Percentiles rank a stretch among this genome's conserved stretches.
Conservation (phyloP, 2,329 filamentous ascomycete species). For the Aspergillus fischeri region DNA sequence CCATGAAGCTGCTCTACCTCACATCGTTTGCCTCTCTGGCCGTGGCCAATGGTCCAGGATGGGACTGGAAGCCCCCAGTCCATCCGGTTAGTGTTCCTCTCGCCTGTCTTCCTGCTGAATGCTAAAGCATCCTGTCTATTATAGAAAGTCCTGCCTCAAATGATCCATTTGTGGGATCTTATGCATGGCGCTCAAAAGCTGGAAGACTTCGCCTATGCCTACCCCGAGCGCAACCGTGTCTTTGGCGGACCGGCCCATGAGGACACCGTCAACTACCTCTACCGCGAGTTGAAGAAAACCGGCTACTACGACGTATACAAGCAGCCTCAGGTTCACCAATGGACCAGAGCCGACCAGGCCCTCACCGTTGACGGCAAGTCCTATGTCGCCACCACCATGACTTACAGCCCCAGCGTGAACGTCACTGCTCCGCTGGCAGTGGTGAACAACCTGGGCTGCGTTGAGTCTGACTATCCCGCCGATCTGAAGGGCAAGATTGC, state of each 20-base stretch:
- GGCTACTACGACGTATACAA: slow-evolving; percentile 37
- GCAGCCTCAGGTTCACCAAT: slow-evolving; percentile 60
- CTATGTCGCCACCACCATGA: slow-evolving; percentile 54
- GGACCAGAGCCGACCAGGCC: slow-evolving; percentile 57
- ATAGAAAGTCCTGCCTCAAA: slow-evolving; percentile 15
- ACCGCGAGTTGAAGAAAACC: slow-evolving; percentile 46
- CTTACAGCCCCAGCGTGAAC: slow-evolving; percentile 54
- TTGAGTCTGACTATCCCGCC: slow-evolving; percentile 58
- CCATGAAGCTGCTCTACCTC: slow-evolving; percentile 9
- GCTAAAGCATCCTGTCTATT: background rate
- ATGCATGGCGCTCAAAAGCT: slow-evolving; percentile 58
- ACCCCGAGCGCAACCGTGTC: slow-evolving; percentile 27
- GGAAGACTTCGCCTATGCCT: slow-evolving; percentile 25
- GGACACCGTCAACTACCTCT: slow-evolving; percentile 63
- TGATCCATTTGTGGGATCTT: slow-evolving; percentile 54
- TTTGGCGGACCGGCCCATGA: slow-evolving; percentile 50
- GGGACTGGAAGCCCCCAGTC: slow-evolving; percentile 3
- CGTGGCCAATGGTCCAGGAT: slow-evolving; percentile 1
- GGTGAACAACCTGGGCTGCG: slow-evolving; percentile 61
- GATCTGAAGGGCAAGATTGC: slow-evolving; percentile 61
- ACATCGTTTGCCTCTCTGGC: slow-evolving; percentile 9
- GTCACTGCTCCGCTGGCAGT: slow-evolving; percentile 48
- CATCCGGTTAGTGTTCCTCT: slow-evolving; percentile 5
- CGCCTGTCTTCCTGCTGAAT: background rate
- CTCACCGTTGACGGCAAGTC: slow-evolving; percentile 54